Percentiles rank a stretch among this genome's conserved stretches.
phyloP scores from a whole-genome alignment of 495 filamentous ascomycete species.

The Xylaria palmicola region DNA sequence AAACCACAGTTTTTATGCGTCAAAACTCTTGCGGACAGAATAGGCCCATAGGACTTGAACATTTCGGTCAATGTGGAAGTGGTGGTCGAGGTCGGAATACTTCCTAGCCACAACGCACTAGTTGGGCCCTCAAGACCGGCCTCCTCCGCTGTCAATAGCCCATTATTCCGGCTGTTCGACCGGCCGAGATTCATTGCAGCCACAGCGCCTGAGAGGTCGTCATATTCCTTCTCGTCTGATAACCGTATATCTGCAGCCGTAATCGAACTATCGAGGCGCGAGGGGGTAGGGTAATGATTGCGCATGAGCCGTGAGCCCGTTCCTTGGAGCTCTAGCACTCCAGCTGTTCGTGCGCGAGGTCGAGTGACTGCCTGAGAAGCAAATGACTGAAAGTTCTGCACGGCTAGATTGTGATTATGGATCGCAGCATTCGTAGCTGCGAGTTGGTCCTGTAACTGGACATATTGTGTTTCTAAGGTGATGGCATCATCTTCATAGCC shows the following conservation, averaged over 20 bases:
- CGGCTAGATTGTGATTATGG: constrained; percentile 87
- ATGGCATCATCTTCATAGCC: constrained; percentile 67
- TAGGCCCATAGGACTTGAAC: constrained; percentile 85
- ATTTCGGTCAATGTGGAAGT: constrained; percentile 89
- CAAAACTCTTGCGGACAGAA: constrained; percentile 87
- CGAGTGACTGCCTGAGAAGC: constrained; percentile 77
- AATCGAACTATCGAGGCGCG: constrained; percentile 81
- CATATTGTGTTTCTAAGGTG: constrained; percentile 69
- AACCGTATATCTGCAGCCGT: constrained; percentile 74
- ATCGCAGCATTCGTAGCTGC: constrained; percentile 89
- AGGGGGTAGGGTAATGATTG: constrained; percentile 78
- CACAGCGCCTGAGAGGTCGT: constrained; percentile 67
- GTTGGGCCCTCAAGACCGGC: constrained; percentile 85
- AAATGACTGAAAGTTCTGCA: constrained; percentile 69
- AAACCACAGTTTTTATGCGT: constrained; percentile 99
- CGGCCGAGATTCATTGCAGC: constrained; percentile 73
- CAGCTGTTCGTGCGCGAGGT: constrained; percentile 79
- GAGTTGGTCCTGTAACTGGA: constrained; percentile 54
- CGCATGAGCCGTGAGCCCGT: constrained; percentile 70
- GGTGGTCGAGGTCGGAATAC: constrained; percentile 95
- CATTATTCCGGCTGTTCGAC: constrained; percentile 58
- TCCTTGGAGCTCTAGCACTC: constrained; percentile 72
- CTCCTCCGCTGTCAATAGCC: constrained; percentile 62
- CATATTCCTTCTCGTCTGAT: constrained; percentile 70
- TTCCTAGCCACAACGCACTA: constrained; percentile 92